A percentile compares a stretch with the other conserved stretches of the same genome.
These are phyloP conservation scores for Penicillium dipodomyicola DNA, from an alignment of 495 filamentous ascomycete genomes.

Conservation along the genomic window DNA sequence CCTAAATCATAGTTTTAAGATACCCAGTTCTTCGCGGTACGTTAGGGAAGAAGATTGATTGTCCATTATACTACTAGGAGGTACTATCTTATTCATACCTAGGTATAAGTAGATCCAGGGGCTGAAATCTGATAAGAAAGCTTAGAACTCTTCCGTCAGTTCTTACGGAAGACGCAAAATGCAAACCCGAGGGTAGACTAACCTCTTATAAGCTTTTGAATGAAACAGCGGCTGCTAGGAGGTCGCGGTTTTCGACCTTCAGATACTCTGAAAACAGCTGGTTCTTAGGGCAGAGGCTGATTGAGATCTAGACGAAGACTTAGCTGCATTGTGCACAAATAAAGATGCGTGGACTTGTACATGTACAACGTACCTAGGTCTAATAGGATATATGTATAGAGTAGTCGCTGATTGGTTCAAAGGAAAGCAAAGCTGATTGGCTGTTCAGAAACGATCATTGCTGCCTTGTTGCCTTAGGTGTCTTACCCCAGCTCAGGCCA, in stretches of 20 bases:
- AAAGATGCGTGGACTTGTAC: neutral
- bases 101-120: neutral
- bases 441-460: conserved; percentile 11
- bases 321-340: neutral
- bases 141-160: neutral
- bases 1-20: neutral
- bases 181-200: too few species aligned
- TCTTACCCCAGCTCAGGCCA: conserved; percentile 40
- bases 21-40: neutral
- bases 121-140: neutral
- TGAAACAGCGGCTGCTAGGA: neutral
- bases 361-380: neutral
- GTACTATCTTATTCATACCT: neutral
- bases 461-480: conserved; percentile 27
- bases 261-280: neutral
- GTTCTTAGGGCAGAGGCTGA: neutral
- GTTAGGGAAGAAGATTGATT: neutral
- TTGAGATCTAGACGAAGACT: neutral
- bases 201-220: neutral
- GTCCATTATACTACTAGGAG: neutral
- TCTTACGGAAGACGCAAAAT: neutral
- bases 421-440: conserved; percentile 6
- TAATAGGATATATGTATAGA: too few species aligned
- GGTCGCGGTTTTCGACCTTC: neutral
- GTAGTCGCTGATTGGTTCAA: neutral